A percentile compares a stretch with the other conserved stretches of the same genome.
Conservation (phyloP, 257 asterid genomes). For the Petunia secreta region DNA sequence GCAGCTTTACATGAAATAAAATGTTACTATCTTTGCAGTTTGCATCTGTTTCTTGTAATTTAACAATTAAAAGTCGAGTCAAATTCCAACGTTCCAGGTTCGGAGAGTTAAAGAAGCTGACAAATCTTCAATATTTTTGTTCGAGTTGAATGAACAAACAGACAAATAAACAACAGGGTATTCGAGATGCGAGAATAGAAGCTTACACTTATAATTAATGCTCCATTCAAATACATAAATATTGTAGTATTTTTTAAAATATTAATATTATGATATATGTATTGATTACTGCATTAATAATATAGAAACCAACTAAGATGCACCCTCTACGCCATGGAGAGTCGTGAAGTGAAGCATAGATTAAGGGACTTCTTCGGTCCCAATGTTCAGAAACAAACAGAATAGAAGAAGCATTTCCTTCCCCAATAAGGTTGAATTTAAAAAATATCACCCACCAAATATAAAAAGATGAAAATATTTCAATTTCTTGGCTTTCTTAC, state of each 20-base stretch:
- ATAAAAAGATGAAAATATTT: neutral
- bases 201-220: constrained; percentile 26
- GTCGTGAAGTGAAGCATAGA: constrained; percentile 50
- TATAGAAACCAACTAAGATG: constrained; percentile 37
- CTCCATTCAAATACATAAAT: neutral
- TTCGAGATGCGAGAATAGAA: constrained; percentile 57
- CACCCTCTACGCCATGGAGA: constrained; percentile 49
- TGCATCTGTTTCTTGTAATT: constrained; percentile 6
- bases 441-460: neutral
- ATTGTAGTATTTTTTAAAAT: no score
- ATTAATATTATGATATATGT: neutral
- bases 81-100: constrained; percentile 53
- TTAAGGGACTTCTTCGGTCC: constrained; percentile 35
- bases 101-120: constrained; percentile 66
- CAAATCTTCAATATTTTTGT: constrained; percentile 27
- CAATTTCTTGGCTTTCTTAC: neutral
- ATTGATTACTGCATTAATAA: constrained; percentile 28
- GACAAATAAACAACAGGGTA: constrained; percentile 24
- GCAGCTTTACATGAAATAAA: neutral
- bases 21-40: neutral
- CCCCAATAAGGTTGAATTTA: constrained; percentile 32
- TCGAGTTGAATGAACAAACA: constrained; percentile 31
- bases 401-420: constrained; percentile 59
- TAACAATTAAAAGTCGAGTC: constrained; percentile 46
- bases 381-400: constrained; percentile 45